Evolutionary conservation across 2,329 filamentous ascomycete genomes (phyloP), one percentile per base, ranked within the genome.

Genomic region (Xylariales sp.): DNA sequence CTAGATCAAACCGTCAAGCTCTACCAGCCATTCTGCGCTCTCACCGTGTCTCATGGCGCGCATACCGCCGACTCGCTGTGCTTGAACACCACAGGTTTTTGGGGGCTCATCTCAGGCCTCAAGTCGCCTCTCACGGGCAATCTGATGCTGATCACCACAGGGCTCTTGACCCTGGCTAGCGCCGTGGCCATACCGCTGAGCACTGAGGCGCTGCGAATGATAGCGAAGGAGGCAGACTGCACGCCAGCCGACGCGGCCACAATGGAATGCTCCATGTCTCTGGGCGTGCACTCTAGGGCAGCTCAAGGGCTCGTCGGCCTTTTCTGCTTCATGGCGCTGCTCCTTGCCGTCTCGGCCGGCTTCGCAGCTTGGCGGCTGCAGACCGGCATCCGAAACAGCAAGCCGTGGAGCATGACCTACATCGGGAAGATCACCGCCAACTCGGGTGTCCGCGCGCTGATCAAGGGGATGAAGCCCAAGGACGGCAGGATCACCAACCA

Each of bases 11-110:
- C 51, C 10, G 58, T 62, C 10, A 57, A 58, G 37, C 55, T 63
- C 29, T 61, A 65, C 36, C 54, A 58, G 16, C 68, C 67, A 2
- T 70, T 70, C 46, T 62, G 65, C 35, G 59, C 63, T 1, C 50
- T 76, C 3, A 53, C 61, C 5, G 52, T 49, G 7, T 44, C 53
- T 0, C 48, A 52, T 1, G 69, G 68, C 5, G 63, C 63, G 0
- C 35, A 49, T 0, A 69, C 69, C 0, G 45, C 49, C 0, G 59
- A 70, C 21, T 69, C 68, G 0, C 48, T 72, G 14, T 64, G 59
- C 8, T 53, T 70, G 5, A 56, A 63, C 37, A 70, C 67, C 25
- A 54, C 54, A 7, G 64, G 67, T 0, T 44, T 62, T 34, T 52
- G 54, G 33, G 59, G 57, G 7, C 48, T 70, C 6, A 23, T 60